Base-by-base conservation (phyloP, 2,329 filamentous ascomycete genomes). In the Nigrograna mackinnonii region DNA sequence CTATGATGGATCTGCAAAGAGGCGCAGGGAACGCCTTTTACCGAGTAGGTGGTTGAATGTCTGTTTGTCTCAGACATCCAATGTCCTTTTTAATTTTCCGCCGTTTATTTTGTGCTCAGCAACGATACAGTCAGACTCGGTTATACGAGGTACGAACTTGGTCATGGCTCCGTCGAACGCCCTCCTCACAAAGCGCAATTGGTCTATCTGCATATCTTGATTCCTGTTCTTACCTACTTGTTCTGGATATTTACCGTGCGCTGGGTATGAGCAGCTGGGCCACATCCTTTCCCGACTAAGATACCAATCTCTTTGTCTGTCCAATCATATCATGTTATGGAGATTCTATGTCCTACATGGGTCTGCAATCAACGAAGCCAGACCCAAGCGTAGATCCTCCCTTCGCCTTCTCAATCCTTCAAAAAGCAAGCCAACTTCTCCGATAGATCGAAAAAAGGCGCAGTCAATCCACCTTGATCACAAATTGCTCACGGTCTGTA, bases 241-340 rank as follows among this genome's bases (percentile, higher is more conserved):
- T 57, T 54, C 39, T 55, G 58, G 14, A 58, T 41, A 2, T 52
- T 41, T 11, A 40, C 5, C 6, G 41, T 49, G 6, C 35, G 44
- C 16, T 31, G n/a, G 36, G 5, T 21, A n/a, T 53, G 36, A 9
- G 39, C 37, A 18, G 49, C 53, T 21, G 57, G 55, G 11, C 58
- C 66, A 14, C 47, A 67, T 2, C 68, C 67, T n/a, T 52, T 58
- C 18, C 51, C 68, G 12, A 73, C 71, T 0, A 65, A 73, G 35
- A 67, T 78, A 68, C 69, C n/a, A 67, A 66, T 4, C 68, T 85
- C 9, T 76, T 75, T 42, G 73, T 85, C 53, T 85, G 85, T 58
- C 83, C 83, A 11, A 80, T 86, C 55, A 86, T 86, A 58, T 85
- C 82, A 46, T 86, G 83, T 53, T 80, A 83, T 34, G 83, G 83